phyloP scores from a whole-genome alignment of 2,329 filamentous ascomycete genomes.

The Cladosporium colombiae region DNA sequence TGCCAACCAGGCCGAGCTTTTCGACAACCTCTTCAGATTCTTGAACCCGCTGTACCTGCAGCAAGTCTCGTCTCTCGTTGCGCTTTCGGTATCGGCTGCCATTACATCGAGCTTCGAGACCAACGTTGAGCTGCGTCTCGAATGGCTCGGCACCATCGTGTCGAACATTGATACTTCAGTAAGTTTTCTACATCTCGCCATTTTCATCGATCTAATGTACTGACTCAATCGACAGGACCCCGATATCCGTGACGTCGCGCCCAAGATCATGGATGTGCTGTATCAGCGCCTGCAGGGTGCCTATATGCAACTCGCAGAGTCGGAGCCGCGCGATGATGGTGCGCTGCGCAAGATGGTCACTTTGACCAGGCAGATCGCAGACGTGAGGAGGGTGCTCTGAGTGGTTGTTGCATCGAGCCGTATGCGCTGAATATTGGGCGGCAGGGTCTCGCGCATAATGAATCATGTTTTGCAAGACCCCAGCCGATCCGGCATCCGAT shows the following conservation, averaged over 20 bases:
- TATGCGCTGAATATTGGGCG: neutral
- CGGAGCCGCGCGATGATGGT: conserved; percentile 50
- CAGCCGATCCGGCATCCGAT: neutral
- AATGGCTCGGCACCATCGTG: conserved; percentile 60
- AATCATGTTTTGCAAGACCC: neutral
- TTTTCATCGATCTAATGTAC: neutral
- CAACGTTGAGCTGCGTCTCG: conserved; percentile 55
- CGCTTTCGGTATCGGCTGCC: conserved; percentile 63
- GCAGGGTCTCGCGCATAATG: neutral
- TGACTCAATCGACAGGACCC: conserved; percentile 26
- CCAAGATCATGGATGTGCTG: conserved; percentile 62
- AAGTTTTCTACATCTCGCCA: conserved; percentile 32
- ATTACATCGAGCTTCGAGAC: conserved; percentile 58
- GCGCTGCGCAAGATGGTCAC: conserved; percentile 38
- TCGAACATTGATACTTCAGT: conserved; percentile 56
- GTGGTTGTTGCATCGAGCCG: too few relatives aligned
- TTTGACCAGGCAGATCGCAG: conserved; percentile 33
- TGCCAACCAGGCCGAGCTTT: conserved; percentile 58
- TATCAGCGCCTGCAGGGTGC: conserved; percentile 57
- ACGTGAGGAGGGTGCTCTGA: conserved; percentile 24
- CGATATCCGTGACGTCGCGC: conserved; percentile 58
- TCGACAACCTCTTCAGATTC: conserved; percentile 61
- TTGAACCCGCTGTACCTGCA: conserved; percentile 59
- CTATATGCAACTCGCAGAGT: conserved; percentile 59
- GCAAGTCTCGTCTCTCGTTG: conserved; percentile 58